Evolutionary conservation across 2,329 filamentous ascomycete species (phyloP).

Genomic region (Monosporascus sp.): DNA sequence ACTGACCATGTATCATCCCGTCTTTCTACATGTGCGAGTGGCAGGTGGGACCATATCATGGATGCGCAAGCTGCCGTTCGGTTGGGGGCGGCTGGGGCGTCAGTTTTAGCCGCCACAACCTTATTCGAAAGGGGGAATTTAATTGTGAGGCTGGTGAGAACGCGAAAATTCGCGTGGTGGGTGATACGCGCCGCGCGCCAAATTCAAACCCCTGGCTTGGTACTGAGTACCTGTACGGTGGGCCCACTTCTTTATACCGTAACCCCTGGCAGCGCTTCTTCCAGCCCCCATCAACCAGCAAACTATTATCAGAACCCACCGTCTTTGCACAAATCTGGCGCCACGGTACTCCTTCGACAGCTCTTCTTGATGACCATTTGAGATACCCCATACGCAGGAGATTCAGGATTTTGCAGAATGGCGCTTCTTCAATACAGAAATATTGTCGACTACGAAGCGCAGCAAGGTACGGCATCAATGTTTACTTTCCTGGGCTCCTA

Average conservation of each 20-base stretch:
- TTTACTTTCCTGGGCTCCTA: background rate
- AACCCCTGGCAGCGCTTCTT: background rate
- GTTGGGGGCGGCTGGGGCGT: too few species aligned
- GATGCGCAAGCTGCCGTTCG: background rate
- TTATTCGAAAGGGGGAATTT: background rate
- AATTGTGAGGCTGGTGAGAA: slow-evolving; percentile 19
- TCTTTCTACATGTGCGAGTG: slow-evolving; percentile 4
- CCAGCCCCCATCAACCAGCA: background rate
- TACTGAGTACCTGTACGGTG: background rate
- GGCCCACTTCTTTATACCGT: too few species aligned
- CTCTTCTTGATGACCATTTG: slow-evolving; percentile 5
- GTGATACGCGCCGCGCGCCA: slow-evolving; percentile 6
- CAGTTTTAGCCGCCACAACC: background rate
- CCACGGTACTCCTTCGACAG: slow-evolving; percentile 14
- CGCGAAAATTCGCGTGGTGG: slow-evolving; percentile 25
- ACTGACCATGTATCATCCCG: background rate
- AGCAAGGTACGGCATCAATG: slow-evolving; percentile 59
- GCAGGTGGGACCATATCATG: background rate
- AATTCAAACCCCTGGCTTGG: background rate
- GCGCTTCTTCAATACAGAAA: slow-evolving; percentile 76
- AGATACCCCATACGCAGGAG: slow-evolving; percentile 4
- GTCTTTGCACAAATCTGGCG: slow-evolving; percentile 10
- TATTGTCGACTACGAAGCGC: slow-evolving; percentile 81
- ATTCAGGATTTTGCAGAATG: slow-evolving; percentile 48
- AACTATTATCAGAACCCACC: background rate